These are phyloP conservation scores for Eucalyptus polyanthemos DNA, from an alignment of 345 rosid species.

Conservation along the genomic window DNA sequence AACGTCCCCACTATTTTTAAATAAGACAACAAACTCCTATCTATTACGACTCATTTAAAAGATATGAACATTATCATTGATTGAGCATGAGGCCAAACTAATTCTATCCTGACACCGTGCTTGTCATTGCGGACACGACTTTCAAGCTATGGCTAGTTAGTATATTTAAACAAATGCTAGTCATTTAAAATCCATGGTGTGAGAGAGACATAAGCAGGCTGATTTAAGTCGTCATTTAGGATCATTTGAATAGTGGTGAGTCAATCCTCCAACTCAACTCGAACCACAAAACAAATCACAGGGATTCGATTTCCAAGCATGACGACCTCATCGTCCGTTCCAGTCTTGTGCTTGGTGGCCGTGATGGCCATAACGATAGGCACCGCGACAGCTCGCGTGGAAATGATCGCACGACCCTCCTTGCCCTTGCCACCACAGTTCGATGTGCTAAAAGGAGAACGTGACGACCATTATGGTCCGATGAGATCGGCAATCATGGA, in stretches of 20 bases:
- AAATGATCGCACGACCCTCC: not conserved
- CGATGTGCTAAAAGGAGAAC: not conserved
- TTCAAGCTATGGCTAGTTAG: not conserved
- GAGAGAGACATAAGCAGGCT: not conserved
- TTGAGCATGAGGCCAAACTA: not conserved
- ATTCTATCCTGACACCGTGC: fast-evolving
- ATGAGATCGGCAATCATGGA: not conserved
- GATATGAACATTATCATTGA: not conserved
- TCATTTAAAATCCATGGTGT: not conserved
- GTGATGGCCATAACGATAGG: not conserved
- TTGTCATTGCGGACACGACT: not conserved
- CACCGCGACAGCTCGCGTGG: not conserved
- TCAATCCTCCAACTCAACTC: not conserved
- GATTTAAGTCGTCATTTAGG: not conserved
- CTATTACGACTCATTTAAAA: not conserved
- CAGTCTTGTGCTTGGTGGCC: not conserved
- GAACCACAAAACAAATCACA: not conserved
- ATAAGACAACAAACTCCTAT: not conserved
- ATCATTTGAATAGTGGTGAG: not conserved
- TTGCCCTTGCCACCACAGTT: not conserved
- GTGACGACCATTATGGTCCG: not conserved
- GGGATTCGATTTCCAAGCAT: not conserved
- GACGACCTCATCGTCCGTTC: not conserved
- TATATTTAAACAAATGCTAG: not conserved
- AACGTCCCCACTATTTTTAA: not conserved